Conservation (phyloP, 495 filamentous ascomycete genomes). For the Podospora conica region DNA sequence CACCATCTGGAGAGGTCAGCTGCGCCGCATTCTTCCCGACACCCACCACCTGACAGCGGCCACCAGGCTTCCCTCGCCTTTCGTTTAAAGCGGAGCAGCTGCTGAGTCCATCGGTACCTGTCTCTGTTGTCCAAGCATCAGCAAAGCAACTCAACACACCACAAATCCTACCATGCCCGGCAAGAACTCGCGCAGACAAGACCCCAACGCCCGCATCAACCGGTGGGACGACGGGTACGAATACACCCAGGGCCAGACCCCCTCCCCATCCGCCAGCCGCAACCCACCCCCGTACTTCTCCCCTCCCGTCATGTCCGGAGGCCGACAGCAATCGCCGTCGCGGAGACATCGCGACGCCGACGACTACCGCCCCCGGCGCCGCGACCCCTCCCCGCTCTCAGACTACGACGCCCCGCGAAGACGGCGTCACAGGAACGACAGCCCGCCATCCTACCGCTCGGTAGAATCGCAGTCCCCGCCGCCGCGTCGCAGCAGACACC, state of each 20-base stretch:
- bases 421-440: conserved; percentile 1
- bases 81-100: not conserved
- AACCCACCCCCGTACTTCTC: conserved; percentile 3
- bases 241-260: conserved; percentile 9
- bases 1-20: not conserved
- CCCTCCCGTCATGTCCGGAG: conserved; percentile 5
- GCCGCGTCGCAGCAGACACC: conserved; percentile 2
- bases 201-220: conserved; percentile 21
- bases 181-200: conserved; percentile 6
- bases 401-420: not conserved
- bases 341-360: not conserved
- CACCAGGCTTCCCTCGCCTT: not conserved
- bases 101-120: not conserved
- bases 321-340: not conserved
- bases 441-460: conserved; percentile 1
- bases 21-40: not conserved
- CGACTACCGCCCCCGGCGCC: not conserved
- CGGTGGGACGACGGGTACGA: conserved; percentile 25
- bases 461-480: not conserved
- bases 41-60: not conserved
- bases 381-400: not conserved
- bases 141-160: not conserved
- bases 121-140: not conserved
- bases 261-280: not conserved
- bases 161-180: conserved; percentile 7